These are phyloP conservation scores for Tricholoma furcatifolium DNA, from an alignment of 768 basidiomycete genomes.

Conservation along the genomic window DNA sequence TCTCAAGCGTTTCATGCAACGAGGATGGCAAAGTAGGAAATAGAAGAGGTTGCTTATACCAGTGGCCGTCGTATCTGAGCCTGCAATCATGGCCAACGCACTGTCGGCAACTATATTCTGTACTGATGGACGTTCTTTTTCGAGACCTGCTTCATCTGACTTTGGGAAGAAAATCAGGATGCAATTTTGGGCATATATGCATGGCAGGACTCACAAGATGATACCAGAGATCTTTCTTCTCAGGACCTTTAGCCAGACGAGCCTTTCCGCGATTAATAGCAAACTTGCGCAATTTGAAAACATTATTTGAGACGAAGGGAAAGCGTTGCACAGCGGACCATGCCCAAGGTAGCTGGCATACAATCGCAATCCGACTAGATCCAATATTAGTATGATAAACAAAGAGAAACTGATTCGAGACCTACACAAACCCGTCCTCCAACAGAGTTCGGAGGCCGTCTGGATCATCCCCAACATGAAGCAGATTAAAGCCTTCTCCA, in stretches of 20 bases:
- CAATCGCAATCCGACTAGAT: constrained; percentile 14
- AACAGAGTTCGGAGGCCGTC: constrained; percentile 19
- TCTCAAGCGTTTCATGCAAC: constrained; percentile 32
- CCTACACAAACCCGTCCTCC: constrained; percentile 19
- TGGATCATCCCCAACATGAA: constrained; percentile 35
- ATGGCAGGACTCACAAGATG: constrained; percentile 33
- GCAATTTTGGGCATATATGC: not conserved
- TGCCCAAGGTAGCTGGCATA: constrained; percentile 26
- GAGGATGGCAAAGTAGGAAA: constrained; percentile 37
- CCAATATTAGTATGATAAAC: not conserved
- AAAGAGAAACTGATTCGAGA: not conserved
- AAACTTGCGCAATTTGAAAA: constrained; percentile 23
- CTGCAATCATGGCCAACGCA: constrained; percentile 37
- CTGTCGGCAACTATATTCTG: constrained; percentile 29
- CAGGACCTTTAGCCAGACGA: constrained; percentile 21
- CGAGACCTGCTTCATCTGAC: constrained; percentile 24
- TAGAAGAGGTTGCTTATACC: constrained; percentile 38
- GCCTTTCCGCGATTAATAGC: constrained; percentile 16
- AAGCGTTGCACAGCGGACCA: constrained; percentile 20
- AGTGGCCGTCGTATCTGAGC: constrained; percentile 47
- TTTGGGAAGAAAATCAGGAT: constrained; percentile 1
- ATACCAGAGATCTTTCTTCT: constrained; percentile 35
- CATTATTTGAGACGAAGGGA: constrained; percentile 26
- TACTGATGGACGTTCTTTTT: constrained; percentile 19
- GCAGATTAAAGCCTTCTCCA: constrained; percentile 32